Percentiles rank a stretch among this genome's conserved stretches.
These are phyloP conservation scores for Flaveria brownii DNA, from an alignment of 129 eudicot species.

Conservation along the genomic window DNA sequence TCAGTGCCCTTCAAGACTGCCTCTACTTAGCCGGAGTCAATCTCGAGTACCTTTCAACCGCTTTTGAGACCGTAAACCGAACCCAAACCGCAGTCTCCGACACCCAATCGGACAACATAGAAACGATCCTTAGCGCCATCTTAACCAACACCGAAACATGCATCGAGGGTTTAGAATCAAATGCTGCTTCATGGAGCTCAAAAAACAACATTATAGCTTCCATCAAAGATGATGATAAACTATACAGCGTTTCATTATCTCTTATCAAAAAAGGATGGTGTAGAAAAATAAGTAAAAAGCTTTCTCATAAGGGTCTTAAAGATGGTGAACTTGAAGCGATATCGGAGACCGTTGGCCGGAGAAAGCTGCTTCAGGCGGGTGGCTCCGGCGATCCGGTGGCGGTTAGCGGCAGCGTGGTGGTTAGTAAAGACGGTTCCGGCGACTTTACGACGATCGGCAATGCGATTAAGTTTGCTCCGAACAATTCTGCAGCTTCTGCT, in stretches of 20 bases:
- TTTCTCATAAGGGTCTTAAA: neutral
- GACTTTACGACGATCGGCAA: conserved; percentile 55
- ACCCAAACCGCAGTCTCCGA: conserved; percentile 23
- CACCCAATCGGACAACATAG: conserved; percentile 33
- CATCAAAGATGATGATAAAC: conserved; percentile 36
- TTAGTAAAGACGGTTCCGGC: conserved; percentile 51
- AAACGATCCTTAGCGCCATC: conserved; percentile 52
- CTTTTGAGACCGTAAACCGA: conserved; percentile 21
- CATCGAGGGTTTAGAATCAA: conserved; percentile 45
- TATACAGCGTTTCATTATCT: conserved; percentile 52
- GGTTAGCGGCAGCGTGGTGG: conserved; percentile 28
- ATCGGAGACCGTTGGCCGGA: conserved; percentile 16
- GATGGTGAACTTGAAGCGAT: neutral
- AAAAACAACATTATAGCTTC: conserved; percentile 34
- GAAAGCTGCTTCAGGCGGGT: conserved; percentile 32
- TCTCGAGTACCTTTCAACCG: conserved; percentile 34
- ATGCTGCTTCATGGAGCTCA: conserved; percentile 27
- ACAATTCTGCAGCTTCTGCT: conserved; percentile 32
- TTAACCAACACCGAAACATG: conserved; percentile 58
- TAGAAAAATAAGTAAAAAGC: neutral
- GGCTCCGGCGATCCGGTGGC: conserved; percentile 25
- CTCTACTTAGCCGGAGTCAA: conserved; percentile 37
- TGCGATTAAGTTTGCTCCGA: conserved; percentile 63
- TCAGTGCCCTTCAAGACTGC: conserved; percentile 56
- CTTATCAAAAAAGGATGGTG: conserved; percentile 53